These are phyloP conservation scores for Candida dajiaensis DNA, from an alignment of 805 yeast genomes.

Conservation along the genomic window DNA sequence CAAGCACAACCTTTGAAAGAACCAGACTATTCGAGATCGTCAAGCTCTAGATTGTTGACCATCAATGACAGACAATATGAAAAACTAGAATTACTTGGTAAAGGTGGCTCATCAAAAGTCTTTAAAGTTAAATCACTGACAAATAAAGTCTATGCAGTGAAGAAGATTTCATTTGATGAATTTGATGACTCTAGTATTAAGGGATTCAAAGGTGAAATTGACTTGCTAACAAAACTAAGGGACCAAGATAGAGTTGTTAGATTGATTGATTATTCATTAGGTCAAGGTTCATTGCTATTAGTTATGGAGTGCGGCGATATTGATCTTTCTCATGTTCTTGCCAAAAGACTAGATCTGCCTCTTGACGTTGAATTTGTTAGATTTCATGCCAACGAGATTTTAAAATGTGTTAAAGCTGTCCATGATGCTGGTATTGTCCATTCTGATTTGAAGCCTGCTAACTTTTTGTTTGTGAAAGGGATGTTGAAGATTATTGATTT, in stretches of 20 bases:
- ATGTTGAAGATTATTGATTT: constrained; percentile 85
- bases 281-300: constrained; percentile 55
- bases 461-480: constrained; percentile 78
- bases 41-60: constrained; percentile 23
- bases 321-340: constrained; percentile 78
- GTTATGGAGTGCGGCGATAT: constrained; percentile 96
- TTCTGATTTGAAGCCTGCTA: constrained; percentile 69
- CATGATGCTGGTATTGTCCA: constrained; percentile 83
- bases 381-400: constrained; percentile 70
- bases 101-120: constrained; percentile 91
- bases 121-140: constrained; percentile 63
- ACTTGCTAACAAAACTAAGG: constrained; percentile 54
- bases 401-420: constrained; percentile 82
- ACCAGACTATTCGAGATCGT: constrained; percentile 15
- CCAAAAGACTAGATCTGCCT: constrained; percentile 42
- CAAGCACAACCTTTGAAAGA: constrained; percentile 20
- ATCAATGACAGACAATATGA: constrained; percentile 66
- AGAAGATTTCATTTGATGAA: constrained; percentile 74
- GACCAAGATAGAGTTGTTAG: constrained; percentile 69
- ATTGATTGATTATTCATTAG: constrained; percentile 67
- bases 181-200: constrained; percentile 67
- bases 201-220: constrained; percentile 89
- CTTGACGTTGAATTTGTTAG: constrained; percentile 73
- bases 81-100: constrained; percentile 71
- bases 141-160: constrained; percentile 67